Evolutionary conservation across 2,329 filamentous ascomycete species (phyloP).

Genomic region (Xylaria sp.): DNA sequence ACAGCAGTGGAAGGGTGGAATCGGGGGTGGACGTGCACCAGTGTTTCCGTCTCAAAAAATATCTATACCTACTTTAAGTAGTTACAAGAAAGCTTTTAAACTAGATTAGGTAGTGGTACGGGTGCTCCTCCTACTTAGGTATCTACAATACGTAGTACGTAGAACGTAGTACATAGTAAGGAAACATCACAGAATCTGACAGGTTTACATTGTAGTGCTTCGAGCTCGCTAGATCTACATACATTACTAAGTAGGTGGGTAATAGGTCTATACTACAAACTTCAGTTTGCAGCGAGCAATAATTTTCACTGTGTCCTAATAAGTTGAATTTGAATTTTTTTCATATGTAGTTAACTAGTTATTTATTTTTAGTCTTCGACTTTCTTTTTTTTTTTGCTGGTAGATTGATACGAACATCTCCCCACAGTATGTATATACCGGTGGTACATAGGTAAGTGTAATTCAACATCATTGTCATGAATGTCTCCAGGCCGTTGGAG

Average conservation of each 20-base stretch:
- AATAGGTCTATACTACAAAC: no score
- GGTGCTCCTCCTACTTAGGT: not conserved
- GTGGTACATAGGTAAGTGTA: not conserved
- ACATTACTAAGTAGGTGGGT: no score
- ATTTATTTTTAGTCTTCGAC: not conserved
- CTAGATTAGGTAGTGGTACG: constrained; percentile 20
- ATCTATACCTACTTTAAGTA: no score
- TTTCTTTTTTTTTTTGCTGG: not conserved
- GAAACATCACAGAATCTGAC: constrained; percentile 16
- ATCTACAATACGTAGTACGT: no score
- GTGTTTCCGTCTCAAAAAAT: constrained; percentile 30
- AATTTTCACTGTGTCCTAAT: constrained; percentile 1
- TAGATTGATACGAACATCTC: not conserved
- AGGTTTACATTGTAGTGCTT: not conserved
- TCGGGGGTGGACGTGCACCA: constrained; percentile 28
- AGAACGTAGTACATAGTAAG: no score
- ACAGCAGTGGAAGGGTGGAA: constrained; percentile 17
- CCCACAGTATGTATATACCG: not conserved
- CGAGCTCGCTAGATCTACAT: not conserved
- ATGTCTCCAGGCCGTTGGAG: constrained; percentile 24
- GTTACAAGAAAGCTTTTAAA: constrained; percentile 8
- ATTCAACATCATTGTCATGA: constrained; percentile 9
- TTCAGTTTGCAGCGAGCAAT: not conserved
- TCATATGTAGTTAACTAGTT: not conserved
- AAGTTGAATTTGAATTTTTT: not conserved